phyloP scores from a whole-genome alignment of 768 basidiomycete species.

The Erythrobasidium yunnanense region DNA sequence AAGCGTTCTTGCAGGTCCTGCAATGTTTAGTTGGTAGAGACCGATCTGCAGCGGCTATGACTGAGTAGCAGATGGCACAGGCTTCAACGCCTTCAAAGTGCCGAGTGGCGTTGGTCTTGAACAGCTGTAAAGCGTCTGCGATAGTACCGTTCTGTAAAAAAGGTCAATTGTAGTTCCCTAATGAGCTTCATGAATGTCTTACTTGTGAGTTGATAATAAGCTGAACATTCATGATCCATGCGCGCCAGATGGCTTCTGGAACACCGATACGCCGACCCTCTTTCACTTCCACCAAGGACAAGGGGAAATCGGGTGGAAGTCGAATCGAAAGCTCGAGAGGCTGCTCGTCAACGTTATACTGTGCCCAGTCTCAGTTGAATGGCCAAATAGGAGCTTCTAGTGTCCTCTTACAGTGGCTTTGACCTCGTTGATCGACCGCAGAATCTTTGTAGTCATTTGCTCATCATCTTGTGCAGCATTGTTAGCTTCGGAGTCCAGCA shows the following conservation, averaged over 20 bases:
- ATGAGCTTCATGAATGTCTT: neutral
- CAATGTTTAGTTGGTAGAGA: conserved; percentile 81
- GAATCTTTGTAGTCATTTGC: conserved; percentile 70
- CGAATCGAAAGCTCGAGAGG: conserved; percentile 75
- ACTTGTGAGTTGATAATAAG: conserved; percentile 77
- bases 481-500: conserved; percentile 46
- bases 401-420: conserved; percentile 47
- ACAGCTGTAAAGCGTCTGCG: conserved; percentile 71
- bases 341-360: conserved; percentile 83
- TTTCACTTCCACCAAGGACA: conserved; percentile 75
- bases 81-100: conserved; percentile 94
- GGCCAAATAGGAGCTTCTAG: neutral
- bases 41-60: conserved; percentile 51
- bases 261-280: conserved; percentile 77
- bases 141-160: conserved; percentile 68
- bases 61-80: conserved; percentile 91
- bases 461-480: conserved; percentile 52
- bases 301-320: conserved; percentile 81
- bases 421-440: conserved; percentile 63
- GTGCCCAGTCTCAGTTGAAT: neutral
- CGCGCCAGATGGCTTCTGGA: conserved; percentile 77
- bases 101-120: conserved; percentile 83
- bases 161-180: neutral
- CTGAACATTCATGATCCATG: conserved; percentile 85
- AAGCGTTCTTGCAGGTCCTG: conserved; percentile 43